Percentiles rank a stretch among this genome's conserved stretches.
Conservation (phyloP, 495 filamentous ascomycete genomes). For the Cenococcum geophilum region DNA sequence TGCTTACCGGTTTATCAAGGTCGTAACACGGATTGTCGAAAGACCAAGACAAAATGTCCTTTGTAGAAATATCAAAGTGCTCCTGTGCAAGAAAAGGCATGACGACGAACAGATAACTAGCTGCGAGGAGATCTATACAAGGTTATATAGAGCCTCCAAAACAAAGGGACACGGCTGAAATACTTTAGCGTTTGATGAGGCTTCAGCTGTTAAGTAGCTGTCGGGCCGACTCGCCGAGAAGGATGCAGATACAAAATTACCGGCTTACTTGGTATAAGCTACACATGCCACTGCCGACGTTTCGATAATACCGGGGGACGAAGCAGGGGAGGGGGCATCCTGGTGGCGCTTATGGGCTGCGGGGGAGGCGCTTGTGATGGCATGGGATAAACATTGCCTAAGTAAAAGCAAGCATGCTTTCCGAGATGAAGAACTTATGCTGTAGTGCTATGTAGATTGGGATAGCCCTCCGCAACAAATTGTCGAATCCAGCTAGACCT, state of each 20-base stretch:
- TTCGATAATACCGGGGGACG: background rate
- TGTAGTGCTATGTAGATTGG: no score
- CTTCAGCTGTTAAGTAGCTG: background rate
- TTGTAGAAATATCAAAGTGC: slow-evolving; percentile 24
- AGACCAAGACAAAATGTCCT: slow-evolving; percentile 36
- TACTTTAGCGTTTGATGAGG: background rate
- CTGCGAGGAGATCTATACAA: background rate
- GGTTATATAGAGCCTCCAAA: background rate
- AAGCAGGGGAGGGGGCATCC: background rate
- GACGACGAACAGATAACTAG: background rate
- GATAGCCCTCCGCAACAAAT: no score
- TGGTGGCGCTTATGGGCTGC: background rate
- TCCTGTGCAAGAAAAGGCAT: slow-evolving; percentile 26
- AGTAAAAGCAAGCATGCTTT: background rate
- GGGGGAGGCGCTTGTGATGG: background rate
- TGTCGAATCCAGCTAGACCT: no score
- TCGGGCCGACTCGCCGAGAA: no score
- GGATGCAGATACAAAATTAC: no score
- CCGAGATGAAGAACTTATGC: no score
- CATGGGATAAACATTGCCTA: background rate
- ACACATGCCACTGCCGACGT: background rate
- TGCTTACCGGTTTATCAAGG: slow-evolving; percentile 31
- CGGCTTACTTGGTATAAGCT: no score
- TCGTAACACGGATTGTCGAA: slow-evolving; percentile 33
- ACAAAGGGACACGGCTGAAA: background rate